A percentile compares a stretch with the other conserved stretches of the same genome.
These are phyloP conservation scores for Inga oerstediana DNA, from an alignment of 306 rosid genomes.

Conservation along the genomic window DNA sequence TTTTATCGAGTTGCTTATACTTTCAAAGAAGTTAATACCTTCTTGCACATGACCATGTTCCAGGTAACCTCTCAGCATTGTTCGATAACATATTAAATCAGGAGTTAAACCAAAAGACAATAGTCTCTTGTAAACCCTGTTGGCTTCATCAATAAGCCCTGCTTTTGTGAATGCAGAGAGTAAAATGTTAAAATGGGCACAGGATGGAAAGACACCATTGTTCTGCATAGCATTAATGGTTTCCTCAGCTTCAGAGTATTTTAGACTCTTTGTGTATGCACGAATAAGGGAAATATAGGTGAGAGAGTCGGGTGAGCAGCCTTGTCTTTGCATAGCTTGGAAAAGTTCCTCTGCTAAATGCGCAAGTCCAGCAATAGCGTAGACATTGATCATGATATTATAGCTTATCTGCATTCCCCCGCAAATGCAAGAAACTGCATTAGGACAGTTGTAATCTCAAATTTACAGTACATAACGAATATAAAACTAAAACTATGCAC, in stretches of 20 bases:
- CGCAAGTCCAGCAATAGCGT: conserved; percentile 71
- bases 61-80: conserved; percentile 77
- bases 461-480: background rate
- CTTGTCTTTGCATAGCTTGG: conserved; percentile 63
- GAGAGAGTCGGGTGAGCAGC: conserved; percentile 66
- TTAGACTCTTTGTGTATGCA: conserved; percentile 61
- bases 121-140: conserved; percentile 60
- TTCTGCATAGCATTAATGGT: conserved; percentile 59
- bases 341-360: conserved; percentile 45
- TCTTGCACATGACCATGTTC: conserved; percentile 59
- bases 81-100: conserved; percentile 61
- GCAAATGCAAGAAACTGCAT: conserved; percentile 30
- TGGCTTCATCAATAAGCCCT: conserved; percentile 70
- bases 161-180: conserved; percentile 19
- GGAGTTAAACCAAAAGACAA: conserved; percentile 63
- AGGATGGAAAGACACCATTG: conserved; percentile 60
- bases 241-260: conserved; percentile 73
- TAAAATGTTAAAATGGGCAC: conserved; percentile 51
- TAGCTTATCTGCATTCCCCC: conserved; percentile 77
- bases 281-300: conserved; percentile 77
- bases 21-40: conserved; percentile 71
- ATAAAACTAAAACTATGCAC: no score
- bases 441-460: conserved; percentile 11
- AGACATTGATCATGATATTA: conserved; percentile 82
- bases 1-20: conserved; percentile 42